Evolutionary conservation across 2,329 filamentous ascomycete genomes (phyloP).

Genomic region (Fusarium mundagurra): DNA sequence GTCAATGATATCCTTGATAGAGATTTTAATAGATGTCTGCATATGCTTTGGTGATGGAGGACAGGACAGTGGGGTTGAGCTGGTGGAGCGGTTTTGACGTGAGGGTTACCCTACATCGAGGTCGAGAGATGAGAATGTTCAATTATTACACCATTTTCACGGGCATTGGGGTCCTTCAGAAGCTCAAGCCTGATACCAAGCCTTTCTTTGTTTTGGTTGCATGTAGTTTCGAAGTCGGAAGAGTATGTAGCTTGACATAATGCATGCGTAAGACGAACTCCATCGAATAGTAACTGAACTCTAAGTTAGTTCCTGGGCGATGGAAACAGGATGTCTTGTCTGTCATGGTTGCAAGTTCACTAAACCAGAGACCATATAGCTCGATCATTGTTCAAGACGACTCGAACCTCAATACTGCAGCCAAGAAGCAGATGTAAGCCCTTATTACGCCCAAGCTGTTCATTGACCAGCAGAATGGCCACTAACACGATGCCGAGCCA

Average conservation of each 20-base stretch:
- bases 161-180: too few relatives aligned
- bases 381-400: not conserved
- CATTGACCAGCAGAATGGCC: not conserved
- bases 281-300: accelerated
- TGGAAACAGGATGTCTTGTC: too few relatives aligned
- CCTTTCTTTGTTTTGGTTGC: accelerated
- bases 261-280: not conserved
- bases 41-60: not conserved
- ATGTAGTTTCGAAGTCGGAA: too few relatives aligned
- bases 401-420: not conserved
- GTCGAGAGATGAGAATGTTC: not conserved
- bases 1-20: not conserved
- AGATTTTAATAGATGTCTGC: not conserved
- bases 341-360: not conserved
- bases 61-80: not conserved
- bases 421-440: not conserved
- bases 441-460: not conserved
- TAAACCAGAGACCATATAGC: not conserved
- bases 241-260: not conserved
- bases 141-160: not conserved
- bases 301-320: accelerated
- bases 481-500: slow-evolving; percentile 1
- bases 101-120: not conserved
- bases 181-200: accelerated
- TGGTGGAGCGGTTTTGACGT: not conserved